phyloP scores from a whole-genome alignment of 164 flowering plant species.

The Vitis riparia region DNA sequence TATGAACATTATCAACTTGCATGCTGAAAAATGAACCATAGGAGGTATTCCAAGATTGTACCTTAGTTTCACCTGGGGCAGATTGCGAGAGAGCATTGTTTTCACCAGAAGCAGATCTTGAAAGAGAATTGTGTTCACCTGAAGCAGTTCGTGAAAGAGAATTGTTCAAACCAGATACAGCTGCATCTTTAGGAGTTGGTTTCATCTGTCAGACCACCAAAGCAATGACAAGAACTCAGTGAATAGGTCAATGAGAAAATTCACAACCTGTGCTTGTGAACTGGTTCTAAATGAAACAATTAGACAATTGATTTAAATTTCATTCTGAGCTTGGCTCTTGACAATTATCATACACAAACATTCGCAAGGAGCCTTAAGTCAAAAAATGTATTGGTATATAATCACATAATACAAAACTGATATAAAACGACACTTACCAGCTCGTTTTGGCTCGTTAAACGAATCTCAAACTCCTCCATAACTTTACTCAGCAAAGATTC shows the following conservation, averaged over 20 bases:
- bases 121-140: not conserved
- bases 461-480: constrained; percentile 79
- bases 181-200: constrained; percentile 26
- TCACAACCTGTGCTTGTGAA: no score
- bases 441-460: constrained; percentile 51
- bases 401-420: not conserved
- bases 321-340: no score
- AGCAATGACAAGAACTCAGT: not conserved
- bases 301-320: no score
- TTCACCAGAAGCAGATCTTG: no score
- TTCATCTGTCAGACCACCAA: constrained; percentile 33
- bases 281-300: no score
- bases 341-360: no score
- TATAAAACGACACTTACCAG: constrained; percentile 29
- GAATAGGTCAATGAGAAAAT: not conserved
- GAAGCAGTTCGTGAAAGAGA: constrained; percentile 22
- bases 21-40: not conserved
- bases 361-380: not conserved
- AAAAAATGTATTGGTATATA: not conserved
- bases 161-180: constrained; percentile 13
- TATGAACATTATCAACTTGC: not conserved
- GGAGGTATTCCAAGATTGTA: no score
- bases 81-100: no score
- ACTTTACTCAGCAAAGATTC: constrained; percentile 77
- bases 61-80: no score